A percentile compares a stretch with the other conserved stretches of the same genome.
Evolutionary conservation across 768 basidiomycete genomes (phyloP).

Genomic region (Termitomyces sp.): DNA sequence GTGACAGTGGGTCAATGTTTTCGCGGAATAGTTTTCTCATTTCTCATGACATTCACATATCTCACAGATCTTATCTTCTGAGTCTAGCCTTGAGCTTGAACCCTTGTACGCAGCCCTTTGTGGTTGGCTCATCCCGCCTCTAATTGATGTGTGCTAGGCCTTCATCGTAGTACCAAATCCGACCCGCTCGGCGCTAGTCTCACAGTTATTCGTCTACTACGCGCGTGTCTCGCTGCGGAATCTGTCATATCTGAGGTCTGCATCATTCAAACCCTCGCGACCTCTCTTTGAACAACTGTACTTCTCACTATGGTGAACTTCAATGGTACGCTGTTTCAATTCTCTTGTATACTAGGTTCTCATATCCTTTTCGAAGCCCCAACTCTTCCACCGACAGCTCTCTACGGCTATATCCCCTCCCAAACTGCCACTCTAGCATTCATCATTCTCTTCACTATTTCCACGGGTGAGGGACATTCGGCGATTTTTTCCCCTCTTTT

Average conservation of each 20-base stretch:
- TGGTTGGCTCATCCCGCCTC: background rate
- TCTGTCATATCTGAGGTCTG: background rate
- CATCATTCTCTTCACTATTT: constrained; percentile 31
- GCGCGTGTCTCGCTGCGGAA: background rate
- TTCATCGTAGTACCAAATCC: background rate
- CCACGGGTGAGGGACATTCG: constrained; percentile 23
- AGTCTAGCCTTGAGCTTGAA: background rate
- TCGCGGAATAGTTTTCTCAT: background rate
- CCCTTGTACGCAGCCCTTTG: background rate
- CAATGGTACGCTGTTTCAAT: background rate
- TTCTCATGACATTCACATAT: background rate
- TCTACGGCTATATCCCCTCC: constrained; percentile 37
- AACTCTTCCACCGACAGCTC: background rate
- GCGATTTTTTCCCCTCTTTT: background rate
- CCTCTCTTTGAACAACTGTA: background rate
- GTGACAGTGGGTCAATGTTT: background rate
- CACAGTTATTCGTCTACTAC: background rate
- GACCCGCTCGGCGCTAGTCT: background rate
- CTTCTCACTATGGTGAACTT: background rate
- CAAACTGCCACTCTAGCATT: constrained; percentile 30
- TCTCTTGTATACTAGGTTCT: background rate
- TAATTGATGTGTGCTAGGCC: too few relatives aligned
- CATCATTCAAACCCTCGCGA: background rate
- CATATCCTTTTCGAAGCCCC: background rate
- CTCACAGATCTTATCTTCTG: background rate